Evolutionary conservation across 2,329 filamentous ascomycete genomes (phyloP), one percentile per base, ranked within the genome.

Genomic region (Exophiala dermatitidis): DNA sequence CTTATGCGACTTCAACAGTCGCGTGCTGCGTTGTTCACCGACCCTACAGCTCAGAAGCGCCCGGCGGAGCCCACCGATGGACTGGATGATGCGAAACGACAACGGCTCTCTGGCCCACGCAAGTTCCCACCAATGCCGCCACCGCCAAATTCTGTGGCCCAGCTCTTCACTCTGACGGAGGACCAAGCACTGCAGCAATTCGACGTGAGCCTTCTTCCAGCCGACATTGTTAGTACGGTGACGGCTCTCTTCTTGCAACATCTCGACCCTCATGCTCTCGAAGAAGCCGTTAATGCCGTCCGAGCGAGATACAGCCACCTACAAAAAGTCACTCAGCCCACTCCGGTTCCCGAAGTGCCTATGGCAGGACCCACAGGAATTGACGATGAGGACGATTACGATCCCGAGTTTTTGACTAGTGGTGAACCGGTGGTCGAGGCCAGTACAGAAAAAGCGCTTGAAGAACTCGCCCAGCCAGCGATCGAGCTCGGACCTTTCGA

Each of bases 361-460:
- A 54, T 62, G 53, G 56, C 57, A 9, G 59, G 56, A 6, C 68
- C 84, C 1, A 81, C 79, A 29, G 83, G 87, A 2, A 83, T 86
- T 4, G 83, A 85, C 5, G 90, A 95, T 40, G 90, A 95, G 19
- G 89, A 95, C 60, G 88, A 95, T 63, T 96, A 96, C 65, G 91
- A 96, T 64, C 90, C 91, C 0, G 87, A 94, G 65, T 90, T 89
- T 62, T 82, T 85, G 54, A 79, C 85, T 5, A 81, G 83, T 34
- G 86, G 91, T 65, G 83, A 88, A 32, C 71, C 85, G 46, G 88
- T 91, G 68, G 76, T 89, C 9, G 87, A 91, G 65, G 81, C 81
- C 56, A 76, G 83, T 3, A 78, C 84, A n/a, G 73, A 81, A 3
- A 56, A 50, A 29, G 57, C 53, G 9, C 46, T 57, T 12, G 77